Conservation (phyloP, 495 filamentous ascomycete genomes). For the Monascus purpureus region DNA sequence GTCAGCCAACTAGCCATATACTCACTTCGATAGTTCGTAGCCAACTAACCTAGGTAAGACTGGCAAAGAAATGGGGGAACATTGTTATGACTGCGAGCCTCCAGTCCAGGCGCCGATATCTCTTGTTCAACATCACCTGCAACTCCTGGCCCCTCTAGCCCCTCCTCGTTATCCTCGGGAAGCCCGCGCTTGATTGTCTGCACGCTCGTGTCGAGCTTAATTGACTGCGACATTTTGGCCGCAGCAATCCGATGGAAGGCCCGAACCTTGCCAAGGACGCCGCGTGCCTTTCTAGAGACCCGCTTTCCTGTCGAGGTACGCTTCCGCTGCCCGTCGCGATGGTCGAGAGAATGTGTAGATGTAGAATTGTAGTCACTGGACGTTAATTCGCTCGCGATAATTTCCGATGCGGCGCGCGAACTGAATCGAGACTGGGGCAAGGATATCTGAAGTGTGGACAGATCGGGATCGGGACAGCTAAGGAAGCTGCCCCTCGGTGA, state of each 20-base stretch:
- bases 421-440: conserved; percentile 13
- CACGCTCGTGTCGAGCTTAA: conserved; percentile 33
- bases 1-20: conserved; percentile 7
- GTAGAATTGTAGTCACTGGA: too few relatives aligned
- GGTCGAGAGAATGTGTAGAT: too few relatives aligned
- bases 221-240: conserved; percentile 34
- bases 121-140: conserved; percentile 17
- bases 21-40: neutral
- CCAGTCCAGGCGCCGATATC: conserved; percentile 12
- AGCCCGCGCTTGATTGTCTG: conserved; percentile 28
- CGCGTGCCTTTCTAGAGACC: conserved; percentile 31
- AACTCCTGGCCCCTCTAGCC: conserved; percentile 12
- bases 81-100: conserved; percentile 20
- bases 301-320: conserved; percentile 16
- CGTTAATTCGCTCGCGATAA: conserved; percentile 14
- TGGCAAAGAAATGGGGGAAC: conserved; percentile 31
- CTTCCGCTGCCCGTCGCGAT: conserved; percentile 19
- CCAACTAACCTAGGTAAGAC: conserved; percentile 25
- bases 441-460: conserved; percentile 32
- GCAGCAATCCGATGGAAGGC: conserved; percentile 30
- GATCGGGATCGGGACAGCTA: conserved; percentile 32
- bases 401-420: conserved; percentile 11
- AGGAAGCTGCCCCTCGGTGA: conserved; percentile 33
- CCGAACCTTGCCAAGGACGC: conserved; percentile 34
- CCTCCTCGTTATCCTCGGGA: conserved; percentile 22